Base-by-base conservation (phyloP, 139 green algal species). In the Deuterostichococcus epilithicus region DNA sequence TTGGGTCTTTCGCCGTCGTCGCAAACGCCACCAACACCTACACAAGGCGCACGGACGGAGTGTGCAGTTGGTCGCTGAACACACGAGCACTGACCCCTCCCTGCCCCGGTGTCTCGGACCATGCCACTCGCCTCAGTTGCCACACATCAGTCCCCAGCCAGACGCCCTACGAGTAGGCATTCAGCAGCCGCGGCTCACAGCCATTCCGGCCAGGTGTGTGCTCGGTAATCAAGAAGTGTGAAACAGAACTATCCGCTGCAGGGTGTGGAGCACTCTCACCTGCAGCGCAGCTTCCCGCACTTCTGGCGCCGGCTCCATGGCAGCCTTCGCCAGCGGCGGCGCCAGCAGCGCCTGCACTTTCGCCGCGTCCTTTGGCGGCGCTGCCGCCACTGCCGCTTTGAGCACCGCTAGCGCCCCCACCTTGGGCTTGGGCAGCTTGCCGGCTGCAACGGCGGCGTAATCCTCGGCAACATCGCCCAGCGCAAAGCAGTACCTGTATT, bases 341-440 rank as follows among this genome's bases (percentile, higher is more conserved):
- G 94, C 76, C 70, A 96, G 73, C 30, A 42, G 26, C 33, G 80
- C 70, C 23, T 88, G 75, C 26, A 76, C 60, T 63, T 84, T 76
- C 0, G 84, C 80, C 22, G 81, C 74, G 33, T 86, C 63, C 36
- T 52, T 35, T 22, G 26, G 6, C 35, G 68, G 34, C 32, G 68
- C 28, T 28, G 20, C 8, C 3, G 28, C 23, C 28, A 35, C 63
- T 18, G 30, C 30, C 63, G 63, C 23, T 5, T 78, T 42, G 30
- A 96, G 82, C 68, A 91, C 87, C 74, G 86, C 83, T 30, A 92
- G 77, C 0, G 90, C 91, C 30, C 92, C 88, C 68, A 91, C 73
- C 72, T 76, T 83, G 70, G 91, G 82, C 79, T 97, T 97, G 23
- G 93, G 93, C 74, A 94, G 97, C 63, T 93, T 91, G 78, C 96